These are phyloP conservation scores for Candida pseudocylindracea DNA, from an alignment of 1,139 yeast genomes.

Conservation along the genomic window DNA sequence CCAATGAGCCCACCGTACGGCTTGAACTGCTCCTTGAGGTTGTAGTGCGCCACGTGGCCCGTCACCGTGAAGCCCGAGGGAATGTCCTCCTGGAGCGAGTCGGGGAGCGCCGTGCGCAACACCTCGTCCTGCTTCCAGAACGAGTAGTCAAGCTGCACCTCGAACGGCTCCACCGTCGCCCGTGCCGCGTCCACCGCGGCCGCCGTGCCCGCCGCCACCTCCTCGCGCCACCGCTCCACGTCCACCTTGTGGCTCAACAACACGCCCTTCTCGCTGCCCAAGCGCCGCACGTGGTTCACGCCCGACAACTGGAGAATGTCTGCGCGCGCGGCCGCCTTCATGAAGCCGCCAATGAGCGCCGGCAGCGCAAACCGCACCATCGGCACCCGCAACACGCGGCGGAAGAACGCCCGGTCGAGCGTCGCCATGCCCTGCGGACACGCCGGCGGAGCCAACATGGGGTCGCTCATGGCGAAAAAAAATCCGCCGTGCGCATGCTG, in stretches of 20 bases:
- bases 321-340: conserved; percentile 19
- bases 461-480: not conserved
- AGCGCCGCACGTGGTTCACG: conserved; percentile 38
- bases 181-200: conserved; percentile 22
- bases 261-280: conserved; percentile 33
- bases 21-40: conserved; percentile 64
- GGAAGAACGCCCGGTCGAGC: conserved; percentile 45
- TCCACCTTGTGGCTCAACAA: conserved; percentile 15
- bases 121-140: conserved; percentile 87
- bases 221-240: conserved; percentile 12
- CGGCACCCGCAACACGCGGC: conserved; percentile 29
- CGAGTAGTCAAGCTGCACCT: conserved; percentile 37
- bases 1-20: conserved; percentile 73
- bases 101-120: conserved; percentile 56
- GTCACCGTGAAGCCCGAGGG: conserved; percentile 89
- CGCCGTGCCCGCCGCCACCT: conserved; percentile 19
- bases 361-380: conserved; percentile 57
- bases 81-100: conserved; percentile 38
- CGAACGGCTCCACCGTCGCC: conserved; percentile 27
- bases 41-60: conserved; percentile 91
- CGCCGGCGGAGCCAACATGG: conserved; percentile 35
- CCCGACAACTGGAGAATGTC: conserved; percentile 44
- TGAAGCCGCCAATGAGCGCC: conserved; percentile 28
- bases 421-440: conserved; percentile 33
- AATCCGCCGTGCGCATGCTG: not conserved